phyloP scores from a whole-genome alignment of 2,329 filamentous ascomycete genomes.

The Didymella keratinophila region DNA sequence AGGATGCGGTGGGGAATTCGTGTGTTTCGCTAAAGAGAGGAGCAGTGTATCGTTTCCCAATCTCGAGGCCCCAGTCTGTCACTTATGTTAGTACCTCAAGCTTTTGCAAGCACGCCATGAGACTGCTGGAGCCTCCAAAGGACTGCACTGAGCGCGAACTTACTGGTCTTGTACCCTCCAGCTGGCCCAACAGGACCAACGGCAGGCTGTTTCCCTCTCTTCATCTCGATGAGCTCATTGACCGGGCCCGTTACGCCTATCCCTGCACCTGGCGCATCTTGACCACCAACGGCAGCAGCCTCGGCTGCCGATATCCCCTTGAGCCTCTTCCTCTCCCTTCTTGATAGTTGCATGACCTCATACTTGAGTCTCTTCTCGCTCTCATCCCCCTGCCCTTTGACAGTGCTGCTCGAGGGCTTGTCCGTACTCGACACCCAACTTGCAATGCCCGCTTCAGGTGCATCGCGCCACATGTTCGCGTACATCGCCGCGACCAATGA shows the following conservation, averaged over 20 bases:
- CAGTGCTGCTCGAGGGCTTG: constrained; percentile 75
- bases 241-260: constrained; percentile 28
- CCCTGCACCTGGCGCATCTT: constrained; percentile 10
- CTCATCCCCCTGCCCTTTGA: constrained; percentile 68
- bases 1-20: constrained; percentile 67
- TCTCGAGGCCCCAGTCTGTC: constrained; percentile 68
- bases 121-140: no score
- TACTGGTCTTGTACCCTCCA: constrained; percentile 80
- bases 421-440: constrained; percentile 74
- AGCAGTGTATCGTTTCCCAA: constrained; percentile 69
- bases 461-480: constrained; percentile 66
- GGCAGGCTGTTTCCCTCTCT: constrained; percentile 59
- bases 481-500: constrained; percentile 66
- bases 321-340: constrained; percentile 66
- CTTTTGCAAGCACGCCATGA: no score
- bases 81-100: background rate
- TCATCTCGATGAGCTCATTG: constrained; percentile 49
- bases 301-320: constrained; percentile 61
- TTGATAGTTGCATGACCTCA: constrained; percentile 69
- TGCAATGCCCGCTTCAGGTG: constrained; percentile 68
- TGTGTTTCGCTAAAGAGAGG: constrained; percentile 67
- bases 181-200: constrained; percentile 71
- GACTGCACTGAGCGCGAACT: no score
- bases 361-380: constrained; percentile 69
- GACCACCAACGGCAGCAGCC: constrained; percentile 13